Conservation (phyloP, 768 basidiomycete genomes). For the Tylopilus plumbeoviolaceoides region DNA sequence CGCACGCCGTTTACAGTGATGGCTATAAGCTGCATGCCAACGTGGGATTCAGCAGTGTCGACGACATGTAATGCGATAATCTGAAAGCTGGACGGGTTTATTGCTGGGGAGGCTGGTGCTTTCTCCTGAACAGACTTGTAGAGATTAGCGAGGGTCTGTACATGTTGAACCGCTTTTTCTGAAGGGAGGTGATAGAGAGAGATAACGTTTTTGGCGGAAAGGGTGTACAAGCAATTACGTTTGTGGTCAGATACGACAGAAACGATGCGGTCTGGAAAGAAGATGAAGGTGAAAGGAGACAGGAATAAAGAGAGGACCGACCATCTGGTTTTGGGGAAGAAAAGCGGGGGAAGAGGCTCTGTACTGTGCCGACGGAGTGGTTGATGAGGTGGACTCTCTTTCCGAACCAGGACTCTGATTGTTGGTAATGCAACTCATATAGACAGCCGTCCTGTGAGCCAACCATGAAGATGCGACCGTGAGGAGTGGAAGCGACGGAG, state of each 20-base stretch:
- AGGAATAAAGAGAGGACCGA: constrained; percentile 31
- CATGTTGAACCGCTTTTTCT: constrained; percentile 63
- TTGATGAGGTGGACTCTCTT: constrained; percentile 83
- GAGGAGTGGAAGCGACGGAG: constrained; percentile 70
- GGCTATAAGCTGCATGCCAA: constrained; percentile 72
- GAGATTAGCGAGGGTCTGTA: constrained; percentile 73
- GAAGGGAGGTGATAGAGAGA: constrained; percentile 60
- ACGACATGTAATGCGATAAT: constrained; percentile 71
- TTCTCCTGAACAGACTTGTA: constrained; percentile 79
- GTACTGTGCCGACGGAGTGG: constrained; percentile 75
- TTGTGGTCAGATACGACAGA: constrained; percentile 61
- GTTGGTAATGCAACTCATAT: constrained; percentile 90
- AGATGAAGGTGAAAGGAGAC: constrained; percentile 2
- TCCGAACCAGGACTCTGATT: constrained; percentile 89
- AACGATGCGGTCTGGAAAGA: constrained; percentile 61
- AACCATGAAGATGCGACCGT: constrained; percentile 90
- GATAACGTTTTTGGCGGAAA: constrained; percentile 62
- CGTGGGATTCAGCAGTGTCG: constrained; percentile 59
- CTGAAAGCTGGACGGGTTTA: constrained; percentile 66
- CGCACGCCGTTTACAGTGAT: constrained; percentile 80
- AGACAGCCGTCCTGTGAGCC: constrained; percentile 82
- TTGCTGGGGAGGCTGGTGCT: constrained; percentile 68
- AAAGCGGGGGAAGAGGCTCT: constrained; percentile 77
- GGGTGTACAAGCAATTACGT: constrained; percentile 74
- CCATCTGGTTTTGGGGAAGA: constrained; percentile 61